Percentiles rank a stretch among this genome's conserved stretches.
Evolutionary conservation across 164 flowering plant species (phyloP).

Genomic region (Amborella trichopoda): DNA sequence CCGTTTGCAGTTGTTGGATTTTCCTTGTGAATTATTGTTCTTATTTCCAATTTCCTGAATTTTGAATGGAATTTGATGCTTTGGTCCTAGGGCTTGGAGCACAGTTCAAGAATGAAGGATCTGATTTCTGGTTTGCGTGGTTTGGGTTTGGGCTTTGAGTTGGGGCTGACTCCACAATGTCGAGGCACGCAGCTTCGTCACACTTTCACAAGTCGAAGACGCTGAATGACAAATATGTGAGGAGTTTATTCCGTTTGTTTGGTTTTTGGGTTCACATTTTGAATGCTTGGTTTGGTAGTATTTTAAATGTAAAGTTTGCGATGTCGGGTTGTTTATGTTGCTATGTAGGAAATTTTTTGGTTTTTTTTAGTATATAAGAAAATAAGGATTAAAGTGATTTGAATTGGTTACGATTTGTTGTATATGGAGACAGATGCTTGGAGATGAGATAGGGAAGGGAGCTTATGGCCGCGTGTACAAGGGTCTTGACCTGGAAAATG

Average conservation of each 20-base stretch:
- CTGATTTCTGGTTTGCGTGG: too few relatives aligned
- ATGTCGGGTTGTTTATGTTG: neutral
- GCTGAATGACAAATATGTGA: constrained; percentile 95
- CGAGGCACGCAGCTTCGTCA: constrained; percentile 53
- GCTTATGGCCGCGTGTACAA: constrained; percentile 99
- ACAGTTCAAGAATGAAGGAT: too few relatives aligned
- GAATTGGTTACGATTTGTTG: constrained; percentile 2
- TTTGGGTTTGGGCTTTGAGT: too few relatives aligned
- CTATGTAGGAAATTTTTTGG: constrained; percentile 2
- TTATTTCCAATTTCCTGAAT: too few relatives aligned
- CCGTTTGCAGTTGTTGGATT: too few relatives aligned
- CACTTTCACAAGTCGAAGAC: constrained; percentile 83
- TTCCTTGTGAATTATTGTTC: too few relatives aligned
- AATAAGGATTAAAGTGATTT: neutral
- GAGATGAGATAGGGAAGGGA: constrained; percentile 99
- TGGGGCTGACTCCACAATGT: too few relatives aligned
- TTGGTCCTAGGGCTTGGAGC: too few relatives aligned
- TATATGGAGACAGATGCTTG: constrained; percentile 57
- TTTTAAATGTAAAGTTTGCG: neutral
- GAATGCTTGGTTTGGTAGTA: neutral
- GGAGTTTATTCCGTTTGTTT: neutral
- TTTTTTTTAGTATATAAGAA: neutral
- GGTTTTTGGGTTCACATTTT: constrained; percentile 1
- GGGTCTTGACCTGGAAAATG: constrained; percentile 98
- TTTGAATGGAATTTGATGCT: too few relatives aligned